phyloP scores from a whole-genome alignment of 1,284 basidiomycete species.

The Mycosarcoma maydis region DNA sequence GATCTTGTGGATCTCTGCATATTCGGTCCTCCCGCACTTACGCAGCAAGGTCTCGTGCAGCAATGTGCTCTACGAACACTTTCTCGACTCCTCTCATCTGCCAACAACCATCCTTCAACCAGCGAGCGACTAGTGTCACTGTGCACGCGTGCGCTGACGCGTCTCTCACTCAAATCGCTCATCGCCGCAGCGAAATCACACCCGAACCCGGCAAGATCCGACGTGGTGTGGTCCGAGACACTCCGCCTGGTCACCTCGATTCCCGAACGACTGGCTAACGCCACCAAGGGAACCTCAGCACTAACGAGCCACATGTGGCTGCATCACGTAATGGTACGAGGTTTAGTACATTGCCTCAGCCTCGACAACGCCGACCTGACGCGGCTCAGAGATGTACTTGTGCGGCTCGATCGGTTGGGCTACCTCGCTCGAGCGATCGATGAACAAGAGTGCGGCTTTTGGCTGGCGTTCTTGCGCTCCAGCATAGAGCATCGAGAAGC shows the following conservation, averaged over 20 bases:
- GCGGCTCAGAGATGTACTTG: slow-evolving; percentile 8
- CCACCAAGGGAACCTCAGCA: slow-evolving; percentile 2
- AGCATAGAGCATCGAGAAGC: too few relatives aligned
- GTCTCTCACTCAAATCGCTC: slow-evolving; percentile 11
- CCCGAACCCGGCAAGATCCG: slow-evolving; percentile 14
- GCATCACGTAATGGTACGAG: slow-evolving; percentile 13
- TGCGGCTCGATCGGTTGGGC: slow-evolving; percentile 18
- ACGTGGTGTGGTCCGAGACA: slow-evolving; percentile 26
- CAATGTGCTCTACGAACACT: slow-evolving; percentile 17
- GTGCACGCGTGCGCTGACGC: neutral
- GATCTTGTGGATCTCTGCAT: slow-evolving; percentile 9
- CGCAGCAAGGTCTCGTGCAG: neutral
- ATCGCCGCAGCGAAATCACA: neutral
- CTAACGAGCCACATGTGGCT: neutral
- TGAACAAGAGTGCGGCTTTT: slow-evolving; percentile 10
- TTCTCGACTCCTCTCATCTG: slow-evolving; percentile 3
- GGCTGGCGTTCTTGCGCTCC: too few relatives aligned
- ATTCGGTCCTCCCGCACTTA: slow-evolving; percentile 1
- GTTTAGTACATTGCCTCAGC: slow-evolving; percentile 3
- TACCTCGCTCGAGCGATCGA: slow-evolving; percentile 14
- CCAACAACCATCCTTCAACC: slow-evolving; percentile 7
- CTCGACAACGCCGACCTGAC: neutral
- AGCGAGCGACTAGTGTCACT: neutral
- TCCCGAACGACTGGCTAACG: slow-evolving; percentile 37
- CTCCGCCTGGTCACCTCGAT: slow-evolving; percentile 11